Conservation (phyloP, 148 eudicot species). For the Nyssa sinensis region DNA sequence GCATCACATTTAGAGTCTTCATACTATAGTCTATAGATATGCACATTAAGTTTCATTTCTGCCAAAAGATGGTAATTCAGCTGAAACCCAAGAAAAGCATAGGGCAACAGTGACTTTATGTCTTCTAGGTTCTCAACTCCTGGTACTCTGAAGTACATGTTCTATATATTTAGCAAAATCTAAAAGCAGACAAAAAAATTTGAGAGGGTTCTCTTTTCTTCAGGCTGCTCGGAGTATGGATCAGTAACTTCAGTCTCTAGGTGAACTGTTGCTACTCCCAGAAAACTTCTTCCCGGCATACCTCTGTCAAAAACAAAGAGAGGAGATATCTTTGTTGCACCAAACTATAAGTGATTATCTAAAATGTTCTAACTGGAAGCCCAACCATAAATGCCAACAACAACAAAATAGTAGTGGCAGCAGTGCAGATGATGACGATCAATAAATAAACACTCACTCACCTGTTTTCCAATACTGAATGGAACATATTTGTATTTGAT, state of each 20-base stretch:
- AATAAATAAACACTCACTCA: slow-evolving; percentile 16
- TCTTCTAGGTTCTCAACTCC: background rate
- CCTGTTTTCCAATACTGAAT: too few relatives aligned
- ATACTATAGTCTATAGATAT: background rate
- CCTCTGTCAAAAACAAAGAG: slow-evolving; percentile 13
- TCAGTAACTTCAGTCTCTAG: slow-evolving; percentile 17
- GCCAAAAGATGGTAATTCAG: too few relatives aligned
- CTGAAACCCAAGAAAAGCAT: background rate
- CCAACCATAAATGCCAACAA: background rate
- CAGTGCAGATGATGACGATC: too few relatives aligned
- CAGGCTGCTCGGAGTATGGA: background rate
- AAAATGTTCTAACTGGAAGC: background rate
- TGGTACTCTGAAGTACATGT: background rate
- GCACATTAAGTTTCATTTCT: too few relatives aligned
- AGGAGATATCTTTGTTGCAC: background rate
- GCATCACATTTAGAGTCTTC: background rate
- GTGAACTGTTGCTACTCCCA: slow-evolving; percentile 18
- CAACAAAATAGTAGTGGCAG: background rate
- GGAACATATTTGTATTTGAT: too few relatives aligned
- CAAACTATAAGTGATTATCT: background rate
- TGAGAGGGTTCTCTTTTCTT: background rate
- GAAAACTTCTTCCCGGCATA: slow-evolving; percentile 18
- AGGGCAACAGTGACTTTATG: background rate
- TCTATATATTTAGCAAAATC: background rate
- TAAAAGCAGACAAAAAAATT: background rate